Evolutionary conservation across 768 basidiomycete genomes (phyloP).

Genomic region (Erythrobasidium yunnanense): DNA sequence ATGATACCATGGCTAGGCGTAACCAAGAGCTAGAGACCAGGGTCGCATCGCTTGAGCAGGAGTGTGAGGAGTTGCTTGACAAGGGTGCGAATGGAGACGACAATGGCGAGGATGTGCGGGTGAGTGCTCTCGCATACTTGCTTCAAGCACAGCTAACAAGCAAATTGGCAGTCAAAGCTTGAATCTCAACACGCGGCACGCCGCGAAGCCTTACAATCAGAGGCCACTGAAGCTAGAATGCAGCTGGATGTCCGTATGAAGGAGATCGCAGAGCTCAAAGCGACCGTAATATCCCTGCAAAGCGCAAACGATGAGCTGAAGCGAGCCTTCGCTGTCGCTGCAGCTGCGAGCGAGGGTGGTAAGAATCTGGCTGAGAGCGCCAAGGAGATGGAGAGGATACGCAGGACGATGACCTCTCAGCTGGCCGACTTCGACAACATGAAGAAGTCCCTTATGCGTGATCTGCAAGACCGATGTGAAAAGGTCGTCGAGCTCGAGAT

Average conservation of each 20-base stretch:
- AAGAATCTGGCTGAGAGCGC: conserved; percentile 95
- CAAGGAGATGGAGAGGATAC: conserved; percentile 87
- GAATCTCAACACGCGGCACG: conserved; percentile 88
- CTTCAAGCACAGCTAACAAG: not conserved
- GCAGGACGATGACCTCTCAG: conserved; percentile 95
- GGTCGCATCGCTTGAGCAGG: conserved; percentile 67
- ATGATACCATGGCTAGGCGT: conserved; percentile 66
- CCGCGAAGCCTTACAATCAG: conserved; percentile 74
- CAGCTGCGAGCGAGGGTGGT: conserved; percentile 91
- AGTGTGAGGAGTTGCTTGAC: conserved; percentile 94
- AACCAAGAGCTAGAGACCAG: conserved; percentile 79
- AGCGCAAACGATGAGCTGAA: conserved; percentile 96
- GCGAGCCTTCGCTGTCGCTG: conserved; percentile 95
- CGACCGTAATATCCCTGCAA: conserved; percentile 81
- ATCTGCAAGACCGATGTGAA: conserved; percentile 97
- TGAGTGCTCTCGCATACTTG: conserved; percentile 32
- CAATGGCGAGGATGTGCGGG: conserved; percentile 43
- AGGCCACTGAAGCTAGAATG: conserved; percentile 74
- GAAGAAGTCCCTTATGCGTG: conserved; percentile 96
- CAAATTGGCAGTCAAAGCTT: conserved; percentile 62
- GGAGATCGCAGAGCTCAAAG: conserved; percentile 72
- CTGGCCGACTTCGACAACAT: conserved; percentile 96
- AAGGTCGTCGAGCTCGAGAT: conserved; percentile 99
- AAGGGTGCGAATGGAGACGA: conserved; percentile 85
- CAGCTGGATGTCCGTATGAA: conserved; percentile 73